A percentile compares a stretch with the other conserved stretches of the same genome.
Evolutionary conservation across 2,329 filamentous ascomycete species (phyloP).

Genomic region (Rhytidhysteron rufulum): DNA sequence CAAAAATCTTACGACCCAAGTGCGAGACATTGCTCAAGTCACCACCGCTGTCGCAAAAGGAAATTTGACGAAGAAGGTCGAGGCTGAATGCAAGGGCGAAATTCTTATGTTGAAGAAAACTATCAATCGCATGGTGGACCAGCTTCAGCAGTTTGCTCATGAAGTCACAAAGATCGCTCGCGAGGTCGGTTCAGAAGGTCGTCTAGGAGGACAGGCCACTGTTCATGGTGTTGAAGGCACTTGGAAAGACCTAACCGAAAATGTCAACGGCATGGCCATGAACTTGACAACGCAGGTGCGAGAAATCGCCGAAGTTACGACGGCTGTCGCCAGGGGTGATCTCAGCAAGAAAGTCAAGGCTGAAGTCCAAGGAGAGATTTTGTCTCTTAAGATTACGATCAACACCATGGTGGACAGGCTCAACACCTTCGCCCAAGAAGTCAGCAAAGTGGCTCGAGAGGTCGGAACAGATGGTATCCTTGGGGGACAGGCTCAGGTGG

Average conservation of each 20-base stretch:
- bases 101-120: constrained; percentile 50
- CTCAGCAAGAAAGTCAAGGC: constrained; percentile 51
- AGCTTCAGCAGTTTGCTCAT: constrained; percentile 50
- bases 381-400: constrained; percentile 77
- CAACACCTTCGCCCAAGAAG: constrained; percentile 62
- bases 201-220: constrained; percentile 49
- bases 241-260: constrained; percentile 53
- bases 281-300: constrained; percentile 50
- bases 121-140: constrained; percentile 53
- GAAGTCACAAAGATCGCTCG: constrained; percentile 52
- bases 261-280: constrained; percentile 53
- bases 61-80: constrained; percentile 50
- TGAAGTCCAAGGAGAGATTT: constrained; percentile 50
- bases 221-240: constrained; percentile 52
- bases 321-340: constrained; percentile 50
- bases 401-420: constrained; percentile 65
- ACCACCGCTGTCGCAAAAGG: constrained; percentile 51
- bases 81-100: constrained; percentile 51
- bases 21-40: constrained; percentile 51
- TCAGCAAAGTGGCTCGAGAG: constrained; percentile 63
- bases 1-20: constrained; percentile 51
- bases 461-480: constrained; percentile 62
- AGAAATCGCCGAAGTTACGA: constrained; percentile 52
- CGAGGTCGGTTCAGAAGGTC: constrained; percentile 51
- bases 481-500: constrained; percentile 61